phyloP scores from a whole-genome alignment of 257 asterid species.

The Petunia secreta region DNA sequence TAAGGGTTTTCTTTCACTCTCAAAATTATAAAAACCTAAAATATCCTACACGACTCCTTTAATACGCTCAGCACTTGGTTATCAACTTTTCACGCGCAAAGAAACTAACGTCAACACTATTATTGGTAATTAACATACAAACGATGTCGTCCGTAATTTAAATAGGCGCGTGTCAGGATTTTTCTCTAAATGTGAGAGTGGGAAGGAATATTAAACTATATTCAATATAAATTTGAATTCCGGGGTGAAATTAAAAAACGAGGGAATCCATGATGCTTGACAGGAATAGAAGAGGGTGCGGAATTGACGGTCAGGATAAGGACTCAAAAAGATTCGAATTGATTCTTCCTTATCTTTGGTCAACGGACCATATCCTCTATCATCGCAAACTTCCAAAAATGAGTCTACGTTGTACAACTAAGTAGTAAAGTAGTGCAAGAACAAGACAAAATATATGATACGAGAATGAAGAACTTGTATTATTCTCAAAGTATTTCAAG shows the following conservation, averaged over 20 bases:
- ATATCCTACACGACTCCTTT: neutral
- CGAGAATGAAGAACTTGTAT: too few relatives aligned
- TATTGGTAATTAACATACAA: neutral
- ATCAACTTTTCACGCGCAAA: neutral
- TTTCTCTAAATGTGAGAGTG: neutral
- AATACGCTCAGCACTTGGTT: neutral
- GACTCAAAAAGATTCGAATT: neutral
- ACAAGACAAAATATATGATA: too few relatives aligned
- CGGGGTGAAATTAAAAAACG: constrained; percentile 15
- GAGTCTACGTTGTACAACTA: too few relatives aligned
- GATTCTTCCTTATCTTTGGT: too few relatives aligned
- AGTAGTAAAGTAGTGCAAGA: too few relatives aligned
- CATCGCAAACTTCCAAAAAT: too few relatives aligned
- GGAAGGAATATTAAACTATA: constrained; percentile 18
- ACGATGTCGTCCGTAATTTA: neutral
- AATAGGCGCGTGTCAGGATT: neutral
- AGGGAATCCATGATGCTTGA: neutral
- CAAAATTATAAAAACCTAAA: neutral
- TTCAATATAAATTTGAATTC: constrained; percentile 32
- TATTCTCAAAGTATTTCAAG: too few relatives aligned
- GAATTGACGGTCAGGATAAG: neutral
- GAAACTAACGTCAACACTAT: neutral
- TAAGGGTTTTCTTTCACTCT: neutral
- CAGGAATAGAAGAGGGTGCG: neutral
- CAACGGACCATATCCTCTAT: too few relatives aligned